phyloP scores from a whole-genome alignment of 2,329 filamentous ascomycete species.

The Colletotrichum graminicola region DNA sequence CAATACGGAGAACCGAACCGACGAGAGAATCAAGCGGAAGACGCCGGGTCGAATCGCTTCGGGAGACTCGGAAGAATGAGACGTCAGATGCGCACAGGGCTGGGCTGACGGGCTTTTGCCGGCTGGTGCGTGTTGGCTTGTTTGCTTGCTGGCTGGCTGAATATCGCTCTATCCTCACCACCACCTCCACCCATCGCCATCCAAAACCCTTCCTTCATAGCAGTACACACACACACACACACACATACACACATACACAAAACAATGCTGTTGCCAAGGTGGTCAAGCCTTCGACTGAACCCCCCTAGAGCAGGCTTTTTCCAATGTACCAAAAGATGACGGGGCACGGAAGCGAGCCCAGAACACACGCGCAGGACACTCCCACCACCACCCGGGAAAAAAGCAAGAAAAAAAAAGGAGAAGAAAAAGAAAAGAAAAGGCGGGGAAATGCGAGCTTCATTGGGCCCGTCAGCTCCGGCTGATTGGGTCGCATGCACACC shows the following conservation, averaged over 20 bases:
- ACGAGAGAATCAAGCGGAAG: conserved; percentile 12
- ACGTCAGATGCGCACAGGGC: conserved; percentile 34
- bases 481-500: conserved; percentile 29
- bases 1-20: background rate
- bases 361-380: background rate
- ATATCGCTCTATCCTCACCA: conserved; percentile 5
- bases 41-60: background rate
- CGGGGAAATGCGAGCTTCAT: conserved; percentile 6
- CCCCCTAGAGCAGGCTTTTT: background rate
- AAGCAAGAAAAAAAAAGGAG: too few species aligned
- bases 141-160: background rate
- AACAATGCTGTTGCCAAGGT: conserved; percentile 3
- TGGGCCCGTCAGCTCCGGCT: conserved; percentile 20
- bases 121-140: background rate
- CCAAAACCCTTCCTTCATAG: background rate
- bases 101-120: conserved; percentile 19
- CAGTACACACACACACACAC: background rate
- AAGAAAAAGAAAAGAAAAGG: background rate
- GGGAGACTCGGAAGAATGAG: background rate
- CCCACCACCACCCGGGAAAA: background rate
- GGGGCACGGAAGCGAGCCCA: conserved; percentile 1
- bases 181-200: background rate
- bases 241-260: background rate
- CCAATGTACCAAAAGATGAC: background rate
- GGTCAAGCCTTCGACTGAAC: background rate